A percentile compares a stretch with the other conserved stretches of the same genome.
Conservation (phyloP, 23 red algal genomes). For the Cyanidioschyzon merolae region DNA sequence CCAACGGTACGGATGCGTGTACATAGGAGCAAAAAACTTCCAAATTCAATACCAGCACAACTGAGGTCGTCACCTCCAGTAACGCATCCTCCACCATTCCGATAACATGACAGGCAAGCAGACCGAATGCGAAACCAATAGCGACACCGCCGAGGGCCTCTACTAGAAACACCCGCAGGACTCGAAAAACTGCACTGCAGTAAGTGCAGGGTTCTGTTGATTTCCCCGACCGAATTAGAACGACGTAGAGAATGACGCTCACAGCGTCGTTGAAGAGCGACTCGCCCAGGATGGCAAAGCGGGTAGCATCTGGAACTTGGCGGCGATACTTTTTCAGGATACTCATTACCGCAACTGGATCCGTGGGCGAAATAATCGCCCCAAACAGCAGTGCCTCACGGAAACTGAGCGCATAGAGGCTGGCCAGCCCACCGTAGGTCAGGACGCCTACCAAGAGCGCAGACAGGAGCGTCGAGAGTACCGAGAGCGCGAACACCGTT, state of each 20-base stretch:
- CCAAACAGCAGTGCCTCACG: conserved; percentile 80
- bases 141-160: conserved; percentile 45
- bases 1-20: conserved; percentile 80
- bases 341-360: conserved; percentile 85
- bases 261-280: conserved; percentile 96
- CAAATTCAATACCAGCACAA: conserved; percentile 85
- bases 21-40: conserved; percentile 70
- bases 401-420: conserved; percentile 58
- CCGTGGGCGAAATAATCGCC: conserved; percentile 92
- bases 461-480: conserved; percentile 53
- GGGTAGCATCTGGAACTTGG: conserved; percentile 55
- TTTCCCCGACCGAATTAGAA: conserved; percentile 35
- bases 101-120: conserved; percentile 77
- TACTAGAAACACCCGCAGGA: conserved; percentile 41
- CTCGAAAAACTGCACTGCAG: conserved; percentile 18
- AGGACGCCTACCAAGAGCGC: conserved; percentile 51
- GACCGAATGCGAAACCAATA: conserved; percentile 72
- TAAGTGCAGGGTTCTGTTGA: not conserved
- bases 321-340: conserved; percentile 66
- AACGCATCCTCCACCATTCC: conserved; percentile 48
- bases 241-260: conserved; percentile 73
- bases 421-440: conserved; percentile 47
- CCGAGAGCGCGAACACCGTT: conserved; percentile 46
- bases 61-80: conserved; percentile 65
- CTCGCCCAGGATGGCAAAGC: conserved; percentile 83